phyloP scores from a whole-genome alignment of 129 eudicot genomes.

The Helianthus tuberosus region DNA sequence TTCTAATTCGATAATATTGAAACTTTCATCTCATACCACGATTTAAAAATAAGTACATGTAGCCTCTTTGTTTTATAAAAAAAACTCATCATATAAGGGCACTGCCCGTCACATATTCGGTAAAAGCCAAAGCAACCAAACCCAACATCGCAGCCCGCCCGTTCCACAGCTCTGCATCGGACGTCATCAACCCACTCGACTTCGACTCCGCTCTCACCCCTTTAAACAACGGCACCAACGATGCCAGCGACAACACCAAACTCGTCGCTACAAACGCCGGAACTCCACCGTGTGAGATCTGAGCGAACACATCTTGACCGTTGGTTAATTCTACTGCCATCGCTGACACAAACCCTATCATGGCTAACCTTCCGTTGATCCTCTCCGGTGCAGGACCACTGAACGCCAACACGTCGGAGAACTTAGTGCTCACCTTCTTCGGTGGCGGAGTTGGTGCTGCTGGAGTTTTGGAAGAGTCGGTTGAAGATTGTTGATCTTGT shows the following conservation, averaged over 20 bases:
- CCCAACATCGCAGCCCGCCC: conserved; percentile 91
- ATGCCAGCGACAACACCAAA: conserved; percentile 57
- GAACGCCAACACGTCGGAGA: conserved; percentile 68
- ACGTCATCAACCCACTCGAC: conserved; percentile 60
- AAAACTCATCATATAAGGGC: conserved; percentile 49
- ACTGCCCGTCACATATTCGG: conserved; percentile 68
- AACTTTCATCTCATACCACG: too few species aligned
- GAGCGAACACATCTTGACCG: conserved; percentile 59
- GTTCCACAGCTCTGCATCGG: conserved; percentile 90
- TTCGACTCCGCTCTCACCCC: conserved; percentile 68
- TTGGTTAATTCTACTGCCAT: conserved; percentile 61
- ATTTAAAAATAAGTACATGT: too few species aligned
- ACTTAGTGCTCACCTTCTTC: conserved; percentile 51
- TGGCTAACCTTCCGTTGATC: conserved; percentile 83
- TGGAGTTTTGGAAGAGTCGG: too few species aligned
- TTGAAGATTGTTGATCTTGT: conserved; percentile 26
- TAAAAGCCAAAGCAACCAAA: conserved; percentile 74
- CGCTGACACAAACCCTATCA: conserved; percentile 67
- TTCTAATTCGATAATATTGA: too few species aligned
- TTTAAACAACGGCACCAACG: conserved; percentile 71
- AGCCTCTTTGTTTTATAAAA: too few species aligned
- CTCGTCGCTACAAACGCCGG: conserved; percentile 65
- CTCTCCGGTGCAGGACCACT: conserved; percentile 92
- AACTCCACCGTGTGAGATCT: conserved; percentile 70
- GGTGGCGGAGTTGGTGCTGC: too few species aligned